Base-by-base conservation (phyloP, 2,329 filamentous ascomycete genomes). In the Ceratocystis eucalypticola region DNA sequence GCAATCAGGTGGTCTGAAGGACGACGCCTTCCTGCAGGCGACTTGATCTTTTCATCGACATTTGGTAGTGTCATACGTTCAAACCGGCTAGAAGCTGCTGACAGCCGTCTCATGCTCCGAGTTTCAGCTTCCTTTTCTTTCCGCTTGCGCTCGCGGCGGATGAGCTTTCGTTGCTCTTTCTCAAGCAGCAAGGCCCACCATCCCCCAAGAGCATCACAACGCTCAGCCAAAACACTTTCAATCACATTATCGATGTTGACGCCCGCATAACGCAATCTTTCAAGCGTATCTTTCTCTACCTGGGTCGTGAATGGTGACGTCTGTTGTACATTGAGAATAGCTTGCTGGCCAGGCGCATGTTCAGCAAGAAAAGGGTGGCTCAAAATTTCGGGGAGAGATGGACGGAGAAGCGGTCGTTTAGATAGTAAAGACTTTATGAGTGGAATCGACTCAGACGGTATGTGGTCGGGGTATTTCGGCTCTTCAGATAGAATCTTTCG, bases 141-240 rank as follows among this genome's bases (percentile, higher is more conserved):
- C 7, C 93, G 84, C 73, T 93, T 96, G 65, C 85, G 84, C 71
- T 96, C 91, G 69, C 87, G 81, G 68, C 91, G 82, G 69, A 78
- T 82, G 70, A 92, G 87, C 75, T 99, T 99, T 7, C 91, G 85
- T 73, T 91, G 85, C 73, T 99, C 94, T 74, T 97, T 99, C 73
- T 97, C 94, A 8, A 97, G 85, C 48, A 99, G 77, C 33, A 99
- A 76, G 2, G 90, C 89, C 94, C 94, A 99, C 94, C 94, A 99
- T 5, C 94, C 94, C 63, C 91, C 90, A 62, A 99, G 78, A 5
- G 88, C 83, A 75, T 99, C 93, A 73, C 94, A 97, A 70, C 90
- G 84, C 74, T 96, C 91, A 3, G 91, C 85, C 45, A 96, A 76
- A 2, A 99, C 94, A 71, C 94, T 95, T 74, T 97, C 93, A 69